phyloP scores from a whole-genome alignment of 2,329 filamentous ascomycete species.

The Chrysosporium keratinophilum region DNA sequence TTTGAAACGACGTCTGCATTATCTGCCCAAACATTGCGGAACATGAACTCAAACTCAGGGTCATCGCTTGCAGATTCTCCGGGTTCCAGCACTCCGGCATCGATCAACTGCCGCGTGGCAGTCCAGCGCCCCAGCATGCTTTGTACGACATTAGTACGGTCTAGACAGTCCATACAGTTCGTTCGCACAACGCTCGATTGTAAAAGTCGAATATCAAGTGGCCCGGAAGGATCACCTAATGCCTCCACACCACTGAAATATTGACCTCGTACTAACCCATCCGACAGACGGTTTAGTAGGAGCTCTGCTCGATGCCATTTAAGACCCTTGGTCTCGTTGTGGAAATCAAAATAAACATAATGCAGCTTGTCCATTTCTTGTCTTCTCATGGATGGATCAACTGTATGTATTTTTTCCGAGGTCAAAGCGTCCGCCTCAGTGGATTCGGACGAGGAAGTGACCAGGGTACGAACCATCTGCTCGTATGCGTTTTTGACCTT shows the following conservation, averaged over 20 bases:
- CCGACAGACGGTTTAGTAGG: slow-evolving; percentile 69
- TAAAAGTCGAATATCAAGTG: slow-evolving; percentile 65
- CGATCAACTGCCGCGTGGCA: slow-evolving; percentile 76
- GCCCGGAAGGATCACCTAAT: slow-evolving; percentile 58
- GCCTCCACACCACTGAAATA: slow-evolving; percentile 91
- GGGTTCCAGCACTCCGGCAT: slow-evolving; percentile 65
- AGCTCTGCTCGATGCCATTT: slow-evolving; percentile 86
- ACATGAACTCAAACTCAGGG: slow-evolving; percentile 71
- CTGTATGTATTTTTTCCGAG: slow-evolving; percentile 68
- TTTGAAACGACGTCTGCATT: slow-evolving; percentile 92
- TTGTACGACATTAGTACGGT: slow-evolving; percentile 95
- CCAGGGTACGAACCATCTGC: slow-evolving; percentile 67
- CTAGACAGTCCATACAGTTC: slow-evolving; percentile 98
- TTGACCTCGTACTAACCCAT: slow-evolving; percentile 64
- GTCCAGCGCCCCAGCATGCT: slow-evolving; percentile 90
- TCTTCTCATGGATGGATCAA: slow-evolving; percentile 53
- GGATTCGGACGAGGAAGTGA: slow-evolving; percentile 57
- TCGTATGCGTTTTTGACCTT: slow-evolving; percentile 90
- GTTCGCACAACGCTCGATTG: slow-evolving; percentile 90
- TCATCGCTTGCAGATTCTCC: slow-evolving; percentile 75
- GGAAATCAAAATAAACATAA: slow-evolving; percentile 98
- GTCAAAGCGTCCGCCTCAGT: slow-evolving; percentile 56
- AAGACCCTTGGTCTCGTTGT: slow-evolving; percentile 91
- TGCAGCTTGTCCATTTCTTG: slow-evolving; percentile 74
- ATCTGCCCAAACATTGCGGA: slow-evolving; percentile 97